Percentiles rank a stretch among this genome's conserved stretches.
These are phyloP conservation scores for Blastocystis sp. DNA, from an alignment of 352 stramenopile genomes.

Conservation along the genomic window DNA sequence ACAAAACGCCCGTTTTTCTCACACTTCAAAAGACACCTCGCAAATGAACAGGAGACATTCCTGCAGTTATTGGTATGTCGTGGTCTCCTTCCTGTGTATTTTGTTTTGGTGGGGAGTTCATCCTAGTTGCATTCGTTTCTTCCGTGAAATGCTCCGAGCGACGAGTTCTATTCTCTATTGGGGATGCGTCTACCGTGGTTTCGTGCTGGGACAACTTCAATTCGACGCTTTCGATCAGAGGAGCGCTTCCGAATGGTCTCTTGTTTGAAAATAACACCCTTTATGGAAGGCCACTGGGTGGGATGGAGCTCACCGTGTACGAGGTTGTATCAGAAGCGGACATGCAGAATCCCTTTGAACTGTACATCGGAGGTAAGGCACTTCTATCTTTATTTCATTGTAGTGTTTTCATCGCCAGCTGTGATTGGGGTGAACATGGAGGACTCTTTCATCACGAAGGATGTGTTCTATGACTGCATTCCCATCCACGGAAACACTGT, in stretches of 20 bases:
- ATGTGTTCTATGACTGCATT: constrained; percentile 51
- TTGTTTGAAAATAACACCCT: constrained; percentile 31
- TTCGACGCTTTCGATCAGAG: constrained; percentile 3
- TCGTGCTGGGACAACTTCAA: constrained; percentile 54
- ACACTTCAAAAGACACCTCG: too few relatives aligned
- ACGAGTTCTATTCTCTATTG: background rate
- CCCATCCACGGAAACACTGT: constrained; percentile 38
- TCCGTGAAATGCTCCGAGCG: constrained; percentile 17
- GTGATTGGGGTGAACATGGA: background rate
- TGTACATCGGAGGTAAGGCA: constrained; percentile 34
- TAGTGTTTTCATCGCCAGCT: constrained; percentile 22
- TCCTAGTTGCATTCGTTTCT: constrained; percentile 11
- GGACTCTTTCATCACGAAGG: background rate
- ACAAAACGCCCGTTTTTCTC: too few relatives aligned
- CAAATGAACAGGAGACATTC: background rate
- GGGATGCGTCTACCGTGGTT: background rate
- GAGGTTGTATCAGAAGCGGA: constrained; percentile 12
- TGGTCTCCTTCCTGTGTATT: background rate
- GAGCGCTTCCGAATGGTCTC: constrained; percentile 16
- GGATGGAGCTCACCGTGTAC: background rate
- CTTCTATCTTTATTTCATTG: background rate
- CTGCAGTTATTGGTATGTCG: background rate
- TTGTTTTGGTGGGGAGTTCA: background rate
- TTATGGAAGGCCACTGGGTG: background rate
- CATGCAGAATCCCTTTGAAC: constrained; percentile 12